These are phyloP conservation scores for Phaeosphaeriaceae sp. DNA, from an alignment of 2,329 filamentous ascomycete species.

Conservation along the genomic window DNA sequence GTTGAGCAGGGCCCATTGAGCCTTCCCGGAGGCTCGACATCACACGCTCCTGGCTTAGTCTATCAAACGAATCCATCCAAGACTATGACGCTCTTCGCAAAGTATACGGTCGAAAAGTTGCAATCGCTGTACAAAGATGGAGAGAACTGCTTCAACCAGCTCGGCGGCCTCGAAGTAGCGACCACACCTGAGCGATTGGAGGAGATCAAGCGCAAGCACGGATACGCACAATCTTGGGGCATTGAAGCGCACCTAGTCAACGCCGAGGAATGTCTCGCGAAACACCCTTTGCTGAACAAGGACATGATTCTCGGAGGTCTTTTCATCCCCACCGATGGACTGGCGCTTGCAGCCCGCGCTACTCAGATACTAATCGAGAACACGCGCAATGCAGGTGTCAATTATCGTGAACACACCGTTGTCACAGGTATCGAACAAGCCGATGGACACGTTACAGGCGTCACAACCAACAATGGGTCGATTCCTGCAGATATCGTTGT, in stretches of 20 bases:
- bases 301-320: constrained; percentile 65
- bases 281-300: constrained; percentile 64
- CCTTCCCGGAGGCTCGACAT: constrained; percentile 71
- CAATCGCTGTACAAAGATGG: constrained; percentile 56
- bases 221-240: constrained; percentile 68
- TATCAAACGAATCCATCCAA: constrained; percentile 69
- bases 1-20: constrained; percentile 69
- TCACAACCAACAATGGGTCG: constrained; percentile 57
- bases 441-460: constrained; percentile 63
- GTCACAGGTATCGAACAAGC: constrained; percentile 65
- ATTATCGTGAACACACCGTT: constrained; percentile 63
- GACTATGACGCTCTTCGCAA: constrained; percentile 66
- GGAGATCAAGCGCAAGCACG: constrained; percentile 69
- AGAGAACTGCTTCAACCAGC: constrained; percentile 66
- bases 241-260: constrained; percentile 63
- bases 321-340: constrained; percentile 67
- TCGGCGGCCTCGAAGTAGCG: constrained; percentile 69
- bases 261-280: constrained; percentile 60
- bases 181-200: constrained; percentile 66
- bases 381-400: constrained; percentile 65
- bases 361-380: constrained; percentile 68
- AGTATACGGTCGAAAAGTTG: constrained; percentile 69
- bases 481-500: constrained; percentile 68
- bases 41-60: constrained; percentile 70
- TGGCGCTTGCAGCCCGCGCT: constrained; percentile 68